Evolutionary conservation across 495 filamentous ascomycete species (phyloP).

Genomic region (Penicillium fimorum): DNA sequence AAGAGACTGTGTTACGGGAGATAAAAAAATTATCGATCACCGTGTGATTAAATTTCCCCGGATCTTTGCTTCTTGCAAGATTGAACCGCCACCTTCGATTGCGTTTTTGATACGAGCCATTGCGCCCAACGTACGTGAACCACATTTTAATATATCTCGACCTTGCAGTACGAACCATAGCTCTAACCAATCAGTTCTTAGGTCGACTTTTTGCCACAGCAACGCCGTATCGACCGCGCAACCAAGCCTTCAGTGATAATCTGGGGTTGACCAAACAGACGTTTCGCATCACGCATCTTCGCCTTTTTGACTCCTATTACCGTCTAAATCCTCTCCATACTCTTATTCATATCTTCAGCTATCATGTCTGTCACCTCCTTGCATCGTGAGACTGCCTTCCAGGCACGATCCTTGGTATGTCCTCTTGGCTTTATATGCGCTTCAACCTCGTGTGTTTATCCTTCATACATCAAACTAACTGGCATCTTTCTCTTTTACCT

Average conservation of each 20-base stretch:
- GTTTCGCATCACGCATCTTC: background rate
- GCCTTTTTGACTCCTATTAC: constrained; percentile 25
- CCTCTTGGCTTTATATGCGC: background rate
- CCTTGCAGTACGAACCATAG: background rate
- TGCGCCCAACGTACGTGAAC: constrained; percentile 2
- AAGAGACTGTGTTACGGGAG: background rate
- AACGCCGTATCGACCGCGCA: background rate
- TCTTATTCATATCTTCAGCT: background rate
- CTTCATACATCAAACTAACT: background rate
- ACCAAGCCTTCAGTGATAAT: constrained; percentile 1
- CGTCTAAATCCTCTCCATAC: constrained; percentile 33
- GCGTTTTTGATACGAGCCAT: constrained; percentile 3
- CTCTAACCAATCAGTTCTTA: background rate
- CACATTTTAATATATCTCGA: background rate
- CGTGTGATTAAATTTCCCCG: background rate
- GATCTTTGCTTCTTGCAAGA: background rate
- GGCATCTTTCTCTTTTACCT: background rate
- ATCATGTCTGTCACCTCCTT: constrained; percentile 53
- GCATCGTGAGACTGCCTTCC: constrained; percentile 64
- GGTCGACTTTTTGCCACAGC: background rate
- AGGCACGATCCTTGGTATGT: constrained; percentile 70
- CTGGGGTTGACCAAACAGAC: background rate
- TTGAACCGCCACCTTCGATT: constrained; percentile 10
- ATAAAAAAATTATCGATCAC: background rate
- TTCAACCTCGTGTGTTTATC: background rate